phyloP scores from a whole-genome alignment of 129 eudicot species.

The Deinandra increscens region DNA sequence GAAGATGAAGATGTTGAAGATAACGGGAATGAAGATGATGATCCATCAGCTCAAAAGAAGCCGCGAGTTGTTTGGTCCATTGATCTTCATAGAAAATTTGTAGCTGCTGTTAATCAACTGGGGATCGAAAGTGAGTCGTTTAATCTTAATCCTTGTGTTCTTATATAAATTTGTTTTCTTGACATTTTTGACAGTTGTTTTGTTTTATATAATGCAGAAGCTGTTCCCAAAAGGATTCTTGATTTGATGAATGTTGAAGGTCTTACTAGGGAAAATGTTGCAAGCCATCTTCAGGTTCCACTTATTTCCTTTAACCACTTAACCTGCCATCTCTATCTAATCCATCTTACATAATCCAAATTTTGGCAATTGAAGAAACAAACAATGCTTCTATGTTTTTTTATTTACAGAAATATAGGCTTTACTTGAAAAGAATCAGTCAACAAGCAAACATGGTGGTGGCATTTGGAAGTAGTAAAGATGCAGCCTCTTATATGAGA shows the following conservation, averaged over 20 bases:
- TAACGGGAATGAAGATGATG: slow-evolving; percentile 65
- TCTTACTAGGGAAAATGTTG: slow-evolving; percentile 94
- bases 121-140: slow-evolving; percentile 79
- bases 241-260: slow-evolving; percentile 96
- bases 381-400: slow-evolving; percentile 13
- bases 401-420: slow-evolving; percentile 68
- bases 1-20: slow-evolving; percentile 87
- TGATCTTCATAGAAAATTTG: slow-evolving; percentile 94
- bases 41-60: slow-evolving; percentile 75
- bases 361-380: not conserved
- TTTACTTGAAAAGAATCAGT: slow-evolving; percentile 77
- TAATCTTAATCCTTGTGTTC: not conserved
- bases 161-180: slow-evolving; percentile 14
- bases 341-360: not conserved
- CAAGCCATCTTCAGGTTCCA: slow-evolving; percentile 98
- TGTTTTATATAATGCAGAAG: slow-evolving; percentile 55
- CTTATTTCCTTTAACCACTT: slow-evolving; percentile 12
- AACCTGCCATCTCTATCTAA: no score
- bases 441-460: slow-evolving; percentile 87
- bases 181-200: slow-evolving; percentile 4
- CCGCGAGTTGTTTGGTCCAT: slow-evolving; percentile 98
- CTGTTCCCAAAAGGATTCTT: slow-evolving; percentile 96
- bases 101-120: slow-evolving; percentile 84
- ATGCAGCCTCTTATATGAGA: slow-evolving; percentile 59
- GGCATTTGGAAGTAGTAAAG: slow-evolving; percentile 68